Percentiles rank a stretch among this genome's conserved stretches.
Evolutionary conservation across 257 asterid species (phyloP).

Genomic region (Henckelia pumila): DNA sequence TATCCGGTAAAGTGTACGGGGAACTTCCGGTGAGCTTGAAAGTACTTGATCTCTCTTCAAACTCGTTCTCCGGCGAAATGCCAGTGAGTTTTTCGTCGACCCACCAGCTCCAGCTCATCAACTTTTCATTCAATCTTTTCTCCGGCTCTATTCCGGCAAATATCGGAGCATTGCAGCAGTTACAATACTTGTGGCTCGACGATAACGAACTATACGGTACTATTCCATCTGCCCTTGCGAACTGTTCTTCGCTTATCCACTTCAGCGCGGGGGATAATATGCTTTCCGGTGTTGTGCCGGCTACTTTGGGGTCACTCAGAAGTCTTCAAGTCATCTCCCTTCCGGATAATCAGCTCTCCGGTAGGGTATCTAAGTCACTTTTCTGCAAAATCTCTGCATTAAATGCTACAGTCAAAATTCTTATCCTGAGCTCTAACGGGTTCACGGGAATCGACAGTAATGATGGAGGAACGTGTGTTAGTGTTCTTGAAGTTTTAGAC

Average conservation of each 20-base stretch:
- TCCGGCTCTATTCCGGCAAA: slow-evolving; percentile 62
- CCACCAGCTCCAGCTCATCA: slow-evolving; percentile 54
- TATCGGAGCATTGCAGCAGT: slow-evolving; percentile 47
- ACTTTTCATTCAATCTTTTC: slow-evolving; percentile 58
- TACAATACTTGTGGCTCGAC: slow-evolving; percentile 63
- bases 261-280: slow-evolving; percentile 59
- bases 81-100: slow-evolving; percentile 47
- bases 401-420: slow-evolving; percentile 54
- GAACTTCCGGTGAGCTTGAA: slow-evolving; percentile 38
- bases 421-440: slow-evolving; percentile 62
- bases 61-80: slow-evolving; percentile 50
- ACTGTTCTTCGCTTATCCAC: slow-evolving; percentile 66
- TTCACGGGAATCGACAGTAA: slow-evolving; percentile 63
- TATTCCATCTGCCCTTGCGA: slow-evolving; percentile 68
- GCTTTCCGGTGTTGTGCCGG: slow-evolving; percentile 71
- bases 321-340: slow-evolving; percentile 57
- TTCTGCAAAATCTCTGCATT: slow-evolving; percentile 46
- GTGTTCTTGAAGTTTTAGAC: slow-evolving; percentile 53
- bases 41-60: slow-evolving; percentile 60
- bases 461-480: slow-evolving; percentile 35
- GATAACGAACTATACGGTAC: slow-evolving; percentile 58
- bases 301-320: slow-evolving; percentile 47
- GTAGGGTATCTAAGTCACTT: slow-evolving; percentile 57
- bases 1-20: slow-evolving; percentile 44
- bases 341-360: slow-evolving; percentile 56